Evolutionary conservation across 2,329 filamentous ascomycete species (phyloP).

Genomic region (Aspergillus floridensis): DNA sequence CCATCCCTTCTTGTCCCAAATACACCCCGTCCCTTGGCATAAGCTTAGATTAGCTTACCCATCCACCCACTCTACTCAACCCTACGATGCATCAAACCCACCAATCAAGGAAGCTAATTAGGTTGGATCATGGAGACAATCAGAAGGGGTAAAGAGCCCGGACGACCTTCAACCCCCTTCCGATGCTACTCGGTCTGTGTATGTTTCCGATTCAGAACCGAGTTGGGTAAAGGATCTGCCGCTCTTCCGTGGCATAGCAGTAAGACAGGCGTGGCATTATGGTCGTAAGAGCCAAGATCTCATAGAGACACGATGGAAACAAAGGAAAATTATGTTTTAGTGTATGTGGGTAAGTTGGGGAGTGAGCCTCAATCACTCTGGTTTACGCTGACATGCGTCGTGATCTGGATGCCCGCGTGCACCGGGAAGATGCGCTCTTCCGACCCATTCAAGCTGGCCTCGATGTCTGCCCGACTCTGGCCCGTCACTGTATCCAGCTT

Average conservation of each 20-base stretch:
- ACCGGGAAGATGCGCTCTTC: neutral
- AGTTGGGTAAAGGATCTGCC: neutral
- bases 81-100: neutral
- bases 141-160: neutral
- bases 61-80: neutral
- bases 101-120: neutral
- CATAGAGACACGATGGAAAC: neutral
- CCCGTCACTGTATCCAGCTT: neutral
- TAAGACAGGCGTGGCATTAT: neutral
- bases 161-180: neutral
- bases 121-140: neutral
- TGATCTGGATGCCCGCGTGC: neutral
- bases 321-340: neutral
- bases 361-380: neutral
- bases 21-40: neutral
- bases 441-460: neutral
- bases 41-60: neutral
- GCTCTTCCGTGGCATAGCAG: neutral
- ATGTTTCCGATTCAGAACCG: neutral
- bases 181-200: neutral
- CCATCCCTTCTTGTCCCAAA: too few species aligned
- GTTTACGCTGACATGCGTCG: slow-evolving; percentile 1
- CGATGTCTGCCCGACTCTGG: neutral
- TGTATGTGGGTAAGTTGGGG: neutral
- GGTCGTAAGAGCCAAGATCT: neutral